Evolutionary conservation across 495 filamentous ascomycete genomes (phyloP).

Genomic region (Tetracladium setigerum): DNA sequence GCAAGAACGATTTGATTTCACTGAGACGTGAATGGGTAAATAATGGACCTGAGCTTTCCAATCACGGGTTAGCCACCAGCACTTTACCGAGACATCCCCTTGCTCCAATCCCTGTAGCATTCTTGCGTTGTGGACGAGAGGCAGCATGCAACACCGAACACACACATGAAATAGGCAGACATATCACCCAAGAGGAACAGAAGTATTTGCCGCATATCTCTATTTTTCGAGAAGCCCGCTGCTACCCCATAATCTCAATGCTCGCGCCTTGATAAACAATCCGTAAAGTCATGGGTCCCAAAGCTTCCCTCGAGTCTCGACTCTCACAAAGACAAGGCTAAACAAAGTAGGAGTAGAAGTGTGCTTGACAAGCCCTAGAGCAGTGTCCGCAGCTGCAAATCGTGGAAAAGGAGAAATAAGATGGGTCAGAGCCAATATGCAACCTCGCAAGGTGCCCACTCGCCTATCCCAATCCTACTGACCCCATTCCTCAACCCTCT

Average conservation of each 20-base stretch:
- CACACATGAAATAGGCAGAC: not conserved
- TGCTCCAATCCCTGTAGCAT: not conserved
- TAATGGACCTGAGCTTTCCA: not conserved
- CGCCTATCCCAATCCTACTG: not conserved
- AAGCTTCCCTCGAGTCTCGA: not conserved
- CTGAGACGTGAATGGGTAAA: no score
- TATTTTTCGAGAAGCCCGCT: constrained; percentile 11
- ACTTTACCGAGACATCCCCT: not conserved
- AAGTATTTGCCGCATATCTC: constrained; percentile 14
- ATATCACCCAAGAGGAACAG: not conserved
- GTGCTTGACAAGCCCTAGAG: constrained; percentile 14
- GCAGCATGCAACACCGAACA: not conserved
- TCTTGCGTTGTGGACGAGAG: not conserved
- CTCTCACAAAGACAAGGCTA: constrained; percentile 1
- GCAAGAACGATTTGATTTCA: no score
- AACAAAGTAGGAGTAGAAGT: constrained; percentile 10
- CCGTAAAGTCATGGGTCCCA: not conserved
- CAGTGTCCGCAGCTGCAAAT: constrained; percentile 13
- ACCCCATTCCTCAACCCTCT: constrained; percentile 33
- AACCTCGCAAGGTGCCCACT: not conserved
- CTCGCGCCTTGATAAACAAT: constrained; percentile 2
- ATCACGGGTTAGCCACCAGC: not conserved
- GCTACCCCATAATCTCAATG: not conserved
- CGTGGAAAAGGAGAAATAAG: not conserved
- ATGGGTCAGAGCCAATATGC: not conserved